These are phyloP conservation scores for Aschersonia sp. DNA, from an alignment of 2,329 filamentous ascomycete species.

Conservation along the genomic window DNA sequence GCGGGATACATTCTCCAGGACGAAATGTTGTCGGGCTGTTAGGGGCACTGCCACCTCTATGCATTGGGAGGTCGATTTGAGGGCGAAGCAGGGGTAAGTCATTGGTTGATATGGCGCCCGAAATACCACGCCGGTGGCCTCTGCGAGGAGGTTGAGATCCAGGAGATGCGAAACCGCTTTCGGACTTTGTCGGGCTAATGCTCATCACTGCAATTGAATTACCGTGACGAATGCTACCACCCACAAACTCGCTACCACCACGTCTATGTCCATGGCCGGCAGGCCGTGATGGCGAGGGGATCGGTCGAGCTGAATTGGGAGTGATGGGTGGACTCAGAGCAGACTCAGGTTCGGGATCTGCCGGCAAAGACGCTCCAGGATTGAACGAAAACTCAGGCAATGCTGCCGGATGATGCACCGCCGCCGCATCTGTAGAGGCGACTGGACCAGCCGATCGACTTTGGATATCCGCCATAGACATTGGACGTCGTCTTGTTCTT, in stretches of 20 bases:
- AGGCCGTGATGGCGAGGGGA: conserved; percentile 42
- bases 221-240: conserved; percentile 48
- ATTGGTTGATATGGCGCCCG: conserved; percentile 68
- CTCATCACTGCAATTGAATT: conserved; percentile 48
- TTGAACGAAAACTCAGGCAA: conserved; percentile 44
- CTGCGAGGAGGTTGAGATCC: conserved; percentile 41
- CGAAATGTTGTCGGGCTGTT: conserved; percentile 40
- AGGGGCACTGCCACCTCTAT: conserved; percentile 48
- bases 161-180: conserved; percentile 42
- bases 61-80: conserved; percentile 32
- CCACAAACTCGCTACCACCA: conserved; percentile 77
- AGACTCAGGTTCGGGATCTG: conserved; percentile 16
- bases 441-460: conserved; percentile 15
- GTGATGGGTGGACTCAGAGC: conserved; percentile 41
- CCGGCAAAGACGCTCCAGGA: conserved; percentile 24
- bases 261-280: conserved; percentile 62
- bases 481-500: conserved; percentile 35
- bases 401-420: conserved; percentile 19
- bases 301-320: conserved; percentile 32
- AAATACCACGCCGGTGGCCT: conserved; percentile 56
- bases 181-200: conserved; percentile 53
- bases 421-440: conserved; percentile 13
- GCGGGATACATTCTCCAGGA: conserved; percentile 9
- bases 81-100: conserved; percentile 62
- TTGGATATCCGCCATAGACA: conserved; percentile 35